A percentile compares a stretch with the other conserved stretches of the same genome.
Conservation (phyloP, 1,284 basidiomycete species). For the Peniophora sp. region DNA sequence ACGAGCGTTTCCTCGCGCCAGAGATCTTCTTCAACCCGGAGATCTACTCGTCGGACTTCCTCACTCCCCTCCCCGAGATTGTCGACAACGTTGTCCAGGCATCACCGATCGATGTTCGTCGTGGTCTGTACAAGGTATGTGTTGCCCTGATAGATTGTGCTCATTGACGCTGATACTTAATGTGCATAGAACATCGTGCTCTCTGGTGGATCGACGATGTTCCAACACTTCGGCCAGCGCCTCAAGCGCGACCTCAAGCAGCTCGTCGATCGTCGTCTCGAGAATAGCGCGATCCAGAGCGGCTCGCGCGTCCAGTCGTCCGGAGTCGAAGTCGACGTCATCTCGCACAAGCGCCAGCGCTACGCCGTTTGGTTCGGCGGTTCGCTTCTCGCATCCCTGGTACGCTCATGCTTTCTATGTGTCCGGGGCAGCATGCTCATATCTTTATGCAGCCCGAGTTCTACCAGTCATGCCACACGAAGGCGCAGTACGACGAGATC, state of each 20-base stretch:
- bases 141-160: conserved; percentile 1
- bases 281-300: conserved; percentile 67
- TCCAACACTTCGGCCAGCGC: conserved; percentile 94
- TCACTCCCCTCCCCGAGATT: conserved; percentile 94
- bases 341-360: conserved; percentile 96
- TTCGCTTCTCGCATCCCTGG: conserved; percentile 85
- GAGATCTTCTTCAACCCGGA: conserved; percentile 99
- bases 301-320: conserved; percentile 76
- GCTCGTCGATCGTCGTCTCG: conserved; percentile 87
- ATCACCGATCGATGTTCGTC: conserved; percentile 91
- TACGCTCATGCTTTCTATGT: conserved; percentile 31
- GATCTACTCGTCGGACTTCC: conserved; percentile 96
- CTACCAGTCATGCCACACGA: conserved; percentile 95
- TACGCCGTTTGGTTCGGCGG: conserved; percentile 98
- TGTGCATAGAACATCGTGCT: conserved; percentile 78
- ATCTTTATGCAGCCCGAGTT: conserved; percentile 73
- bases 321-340: conserved; percentile 94
- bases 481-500: conserved; percentile 95
- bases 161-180: neutral
- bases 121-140: conserved; percentile 86
- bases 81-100: conserved; percentile 96
- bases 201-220: conserved; percentile 96
- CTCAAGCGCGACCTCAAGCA: conserved; percentile 94
- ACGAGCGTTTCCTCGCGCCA: conserved; percentile 97
- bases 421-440: conserved; percentile 11